Base-by-base conservation (phyloP, 1,139 yeast species). In the Eremothecium coryli region DNA sequence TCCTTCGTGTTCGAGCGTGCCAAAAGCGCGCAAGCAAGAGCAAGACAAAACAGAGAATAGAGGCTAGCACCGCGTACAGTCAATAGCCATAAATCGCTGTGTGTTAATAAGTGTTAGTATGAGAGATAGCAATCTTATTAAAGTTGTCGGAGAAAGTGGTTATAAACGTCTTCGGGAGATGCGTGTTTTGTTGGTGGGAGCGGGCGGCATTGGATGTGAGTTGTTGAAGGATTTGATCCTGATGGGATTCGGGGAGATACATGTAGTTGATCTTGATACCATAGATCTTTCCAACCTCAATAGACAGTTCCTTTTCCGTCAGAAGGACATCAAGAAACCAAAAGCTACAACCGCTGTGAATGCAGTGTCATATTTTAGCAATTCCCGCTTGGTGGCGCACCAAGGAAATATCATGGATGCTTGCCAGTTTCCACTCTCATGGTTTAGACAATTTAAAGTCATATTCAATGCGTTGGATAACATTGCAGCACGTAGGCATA, bases 201-300 rank as follows among this genome's bases (percentile, higher is more conserved):
- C 98, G 1, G 99, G 99, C 18, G 99, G 99, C n/a, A 88, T 93
- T 44, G 99, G 99, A 4, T 93, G 97, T 58, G 99, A 93, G 58
- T 64, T 93, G 26, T 65, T 93, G 40, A 93, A 93, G 54, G 84
- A 93, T 52, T 65, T 93, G 35, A 76, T 86, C 5, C 62, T 88
- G 43, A 70, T 85, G 46, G 94, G 94, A 2, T 80, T 82, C 48
- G 93, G 93, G 3, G 93, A 84, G 49, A 80, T 93, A 37, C 95
- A 88, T 51, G 71, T 93, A 18, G 93, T 88, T 14, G 99, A 93
- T 58, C 67, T 93, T 38, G 99, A 93, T 56, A 90, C 97, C 4
- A 84, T 93, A 46, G 95, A 94, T 39, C 62, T 90, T 25, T 78
- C 93, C 41, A 93, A 93, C 58, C 68, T 93, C 56, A 93, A 93